A percentile compares a stretch with the other conserved stretches of the same genome.
Evolutionary conservation across 495 filamentous ascomycete genomes (phyloP).

Genomic region (Daldinia grandis): DNA sequence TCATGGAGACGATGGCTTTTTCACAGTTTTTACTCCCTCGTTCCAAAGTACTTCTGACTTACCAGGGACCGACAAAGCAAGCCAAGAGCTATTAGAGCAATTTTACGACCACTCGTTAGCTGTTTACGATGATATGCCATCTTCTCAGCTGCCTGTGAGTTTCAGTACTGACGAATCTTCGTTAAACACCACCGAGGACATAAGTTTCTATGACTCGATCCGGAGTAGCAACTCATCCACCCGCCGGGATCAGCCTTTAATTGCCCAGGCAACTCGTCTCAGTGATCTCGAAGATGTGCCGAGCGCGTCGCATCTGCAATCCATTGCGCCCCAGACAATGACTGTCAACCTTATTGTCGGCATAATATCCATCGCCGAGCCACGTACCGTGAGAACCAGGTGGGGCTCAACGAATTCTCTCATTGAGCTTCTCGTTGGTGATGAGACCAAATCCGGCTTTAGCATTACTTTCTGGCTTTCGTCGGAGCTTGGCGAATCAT

Average conservation of each 20-base stretch:
- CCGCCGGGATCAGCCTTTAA: background rate
- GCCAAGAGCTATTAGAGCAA: constrained; percentile 53
- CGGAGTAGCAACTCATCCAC: constrained; percentile 15
- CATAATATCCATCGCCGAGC: constrained; percentile 73
- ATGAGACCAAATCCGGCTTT: constrained; percentile 86
- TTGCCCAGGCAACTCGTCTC: constrained; percentile 50
- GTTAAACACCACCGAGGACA: constrained; percentile 38
- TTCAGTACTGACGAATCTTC: constrained; percentile 39
- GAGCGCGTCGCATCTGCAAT: constrained; percentile 67
- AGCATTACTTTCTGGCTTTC: constrained; percentile 83
- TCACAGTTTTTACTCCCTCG: constrained; percentile 54
- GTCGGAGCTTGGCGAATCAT: constrained; percentile 42
- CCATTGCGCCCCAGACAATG: constrained; percentile 81
- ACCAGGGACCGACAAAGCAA: constrained; percentile 24
- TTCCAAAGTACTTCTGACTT: constrained; percentile 43
- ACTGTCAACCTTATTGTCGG: constrained; percentile 79
- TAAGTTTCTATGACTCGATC: constrained; percentile 19
- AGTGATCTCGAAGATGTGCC: constrained; percentile 76
- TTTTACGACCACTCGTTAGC: constrained; percentile 80
- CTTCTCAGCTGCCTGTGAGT: constrained; percentile 57
- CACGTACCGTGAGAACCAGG: constrained; percentile 64
- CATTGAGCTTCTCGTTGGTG: constrained; percentile 81
- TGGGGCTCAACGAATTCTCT: constrained; percentile 67
- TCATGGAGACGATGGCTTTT: constrained; percentile 55
- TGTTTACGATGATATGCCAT: constrained; percentile 64